Evolutionary conservation across 345 rosid species (phyloP).

Genomic region (Salix caprea): DNA sequence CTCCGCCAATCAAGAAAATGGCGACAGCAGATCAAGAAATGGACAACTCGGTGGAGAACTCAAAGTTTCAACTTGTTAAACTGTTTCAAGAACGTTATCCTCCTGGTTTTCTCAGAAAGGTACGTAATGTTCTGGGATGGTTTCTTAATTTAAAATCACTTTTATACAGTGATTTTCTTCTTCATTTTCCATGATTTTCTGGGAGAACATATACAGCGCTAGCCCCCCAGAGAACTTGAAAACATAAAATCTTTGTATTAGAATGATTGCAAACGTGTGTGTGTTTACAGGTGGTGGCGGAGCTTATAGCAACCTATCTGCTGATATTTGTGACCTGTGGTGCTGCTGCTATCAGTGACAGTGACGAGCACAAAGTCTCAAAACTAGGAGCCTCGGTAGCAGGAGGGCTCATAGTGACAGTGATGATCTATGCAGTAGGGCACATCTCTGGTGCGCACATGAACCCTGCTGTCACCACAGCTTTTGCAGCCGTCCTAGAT

Average conservation of each 20-base stretch:
- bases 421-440: constrained; percentile 66
- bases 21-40: constrained; percentile 15
- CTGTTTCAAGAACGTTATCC: constrained; percentile 29
- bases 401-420: constrained; percentile 63
- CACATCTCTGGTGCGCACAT: constrained; percentile 76
- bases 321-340: constrained; percentile 63
- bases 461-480: constrained; percentile 67
- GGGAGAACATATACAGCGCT: too few relatives aligned
- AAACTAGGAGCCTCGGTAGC: constrained; percentile 53
- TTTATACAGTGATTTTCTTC: too few relatives aligned
- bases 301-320: constrained; percentile 49
- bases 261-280: too few relatives aligned
- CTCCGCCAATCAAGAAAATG: constrained; percentile 14
- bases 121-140: neutral
- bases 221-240: too few relatives aligned
- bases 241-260: too few relatives aligned
- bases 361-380: constrained; percentile 35
- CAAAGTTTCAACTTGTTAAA: neutral
- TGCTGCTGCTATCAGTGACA: constrained; percentile 35
- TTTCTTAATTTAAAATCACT: neutral
- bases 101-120: constrained; percentile 42
- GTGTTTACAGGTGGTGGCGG: constrained; percentile 44
- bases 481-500: constrained; percentile 46
- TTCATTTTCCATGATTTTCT: too few relatives aligned
- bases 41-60: constrained; percentile 1